A percentile compares a stretch with the other conserved stretches of the same genome.
Conservation (phyloP, 192 early-diverging fungal species). For the Geranomyces michiganensis region DNA sequence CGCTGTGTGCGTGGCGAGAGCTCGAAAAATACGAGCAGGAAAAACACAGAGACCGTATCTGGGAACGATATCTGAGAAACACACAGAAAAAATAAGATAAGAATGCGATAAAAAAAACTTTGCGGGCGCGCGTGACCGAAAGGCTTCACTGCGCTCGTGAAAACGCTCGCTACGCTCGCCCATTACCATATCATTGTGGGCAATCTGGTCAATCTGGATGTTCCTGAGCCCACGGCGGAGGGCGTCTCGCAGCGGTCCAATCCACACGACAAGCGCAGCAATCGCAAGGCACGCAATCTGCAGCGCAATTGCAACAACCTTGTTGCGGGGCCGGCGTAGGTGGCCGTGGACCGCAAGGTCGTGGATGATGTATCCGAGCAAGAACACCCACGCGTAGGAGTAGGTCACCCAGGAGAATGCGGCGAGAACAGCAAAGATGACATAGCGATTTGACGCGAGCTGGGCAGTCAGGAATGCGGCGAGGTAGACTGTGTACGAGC, state of each 20-base stretch:
- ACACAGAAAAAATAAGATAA: background rate
- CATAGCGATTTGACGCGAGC: constrained; percentile 20
- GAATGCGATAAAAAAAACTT: background rate
- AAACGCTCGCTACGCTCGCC: too few species aligned
- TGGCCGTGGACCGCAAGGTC: constrained; percentile 12
- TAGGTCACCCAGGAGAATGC: constrained; percentile 20
- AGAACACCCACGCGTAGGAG: constrained; percentile 12
- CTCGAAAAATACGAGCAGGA: constrained; percentile 17
- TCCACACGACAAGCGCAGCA: background rate
- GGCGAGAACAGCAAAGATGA: constrained; percentile 10
- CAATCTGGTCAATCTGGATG: constrained; percentile 3
- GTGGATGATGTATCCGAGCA: constrained; percentile 17
- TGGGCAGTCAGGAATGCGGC: constrained; percentile 20
- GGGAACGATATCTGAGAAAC: background rate
- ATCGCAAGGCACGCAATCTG: constrained; percentile 4
- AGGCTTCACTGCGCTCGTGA: too few species aligned
- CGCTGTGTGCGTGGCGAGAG: background rate
- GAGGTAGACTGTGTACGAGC: constrained; percentile 16
- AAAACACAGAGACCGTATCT: constrained; percentile 16
- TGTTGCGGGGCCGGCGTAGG: constrained; percentile 1
- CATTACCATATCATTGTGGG: constrained; percentile 11
- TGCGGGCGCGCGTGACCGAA: background rate
- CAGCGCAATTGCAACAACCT: constrained; percentile 5
- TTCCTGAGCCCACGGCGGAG: background rate
- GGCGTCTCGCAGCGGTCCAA: background rate